Percentiles rank a stretch among this genome's conserved stretches.
Conservation (phyloP, 2,329 filamentous ascomycete species). For the Hypoxylon sp. region DNA sequence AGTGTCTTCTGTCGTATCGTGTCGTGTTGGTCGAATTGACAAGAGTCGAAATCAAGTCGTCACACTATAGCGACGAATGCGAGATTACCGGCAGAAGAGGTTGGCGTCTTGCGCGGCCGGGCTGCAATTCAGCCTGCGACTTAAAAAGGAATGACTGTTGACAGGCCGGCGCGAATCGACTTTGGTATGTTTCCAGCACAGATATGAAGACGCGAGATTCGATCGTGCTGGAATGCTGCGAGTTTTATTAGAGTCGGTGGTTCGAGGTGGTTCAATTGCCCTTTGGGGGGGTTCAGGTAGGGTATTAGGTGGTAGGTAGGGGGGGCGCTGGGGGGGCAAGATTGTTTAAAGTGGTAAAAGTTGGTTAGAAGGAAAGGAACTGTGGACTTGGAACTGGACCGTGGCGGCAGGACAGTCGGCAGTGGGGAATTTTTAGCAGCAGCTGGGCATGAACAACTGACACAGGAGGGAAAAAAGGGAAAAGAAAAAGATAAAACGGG, state of each 20-base stretch:
- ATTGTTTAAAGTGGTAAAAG: conserved; percentile 3
- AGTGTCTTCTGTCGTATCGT: neutral
- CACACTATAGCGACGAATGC: conserved; percentile 31
- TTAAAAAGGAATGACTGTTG: conserved; percentile 11
- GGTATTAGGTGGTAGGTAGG: neutral
- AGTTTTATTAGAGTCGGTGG: conserved; percentile 30
- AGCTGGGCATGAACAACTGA: conserved; percentile 16
- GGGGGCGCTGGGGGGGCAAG: too few species aligned
- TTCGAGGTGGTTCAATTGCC: conserved; percentile 34
- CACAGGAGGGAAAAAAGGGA: conserved; percentile 15
- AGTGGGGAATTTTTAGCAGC: conserved; percentile 24
- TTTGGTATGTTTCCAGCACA: conserved; percentile 34
- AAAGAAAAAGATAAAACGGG: conserved; percentile 32
- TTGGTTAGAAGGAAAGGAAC: conserved; percentile 4
- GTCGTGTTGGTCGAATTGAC: conserved; percentile 19
- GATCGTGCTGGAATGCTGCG: conserved; percentile 36
- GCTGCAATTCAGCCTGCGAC: conserved; percentile 20
- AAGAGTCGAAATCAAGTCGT: conserved; percentile 19
- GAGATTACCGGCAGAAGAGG: conserved; percentile 33
- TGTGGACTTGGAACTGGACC: too few species aligned
- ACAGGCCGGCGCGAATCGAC: conserved; percentile 27
- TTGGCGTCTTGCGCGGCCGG: conserved; percentile 22
- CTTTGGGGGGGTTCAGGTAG: neutral
- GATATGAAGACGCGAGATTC: conserved; percentile 21
- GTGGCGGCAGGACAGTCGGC: too few species aligned